Base-by-base conservation (phyloP, 768 basidiomycete species). In the Calocybe gangraenosa region DNA sequence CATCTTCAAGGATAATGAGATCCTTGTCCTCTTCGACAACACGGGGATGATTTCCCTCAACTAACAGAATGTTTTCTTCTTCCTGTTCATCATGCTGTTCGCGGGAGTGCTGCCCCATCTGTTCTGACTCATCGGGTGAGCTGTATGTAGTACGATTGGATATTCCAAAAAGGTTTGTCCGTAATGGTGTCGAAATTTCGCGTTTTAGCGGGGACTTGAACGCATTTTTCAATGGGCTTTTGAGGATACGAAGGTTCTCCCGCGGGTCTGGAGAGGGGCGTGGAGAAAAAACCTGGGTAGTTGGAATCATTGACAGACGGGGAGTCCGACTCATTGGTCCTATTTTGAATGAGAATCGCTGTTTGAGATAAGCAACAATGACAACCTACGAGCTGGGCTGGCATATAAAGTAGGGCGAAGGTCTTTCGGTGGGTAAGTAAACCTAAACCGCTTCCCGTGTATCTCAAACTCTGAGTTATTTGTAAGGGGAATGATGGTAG, bases 371-470 rank as follows among this genome's bases (percentile, higher is more conserved):
- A 2, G 9, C n/a, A 23, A 18, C 13, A 30, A 39, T 37, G 25
- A 56, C 41, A 50, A 68, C 70, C 40, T 50, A 69, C 72, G 71
- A 38, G 70, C 58, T 21, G 81, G 81, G 0, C 78, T 76, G 6
- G 73, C 69, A 31, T 75, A 69, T 18, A 77, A 64, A 3, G 67
- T 64, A 13, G 75, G 65, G 18, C 85, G 78, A 22, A 83, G 64
- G 36, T 84, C 80, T 57, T 87, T 87, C 4, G 87, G 84, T 1
- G 86, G 87, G 55, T 88, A 88, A 3, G 70, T 70, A 60, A 87
- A 88, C n/a, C 69, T 65, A 59, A 89, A 89, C 5, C 76, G 71
- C 54, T 87, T 88, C 35, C 71, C 73, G 57, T 78, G 79, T 11
- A 88, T 81, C 50, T 82, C 81, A 34, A 88, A 71, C 28, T 79